Evolutionary conservation across 2,329 filamentous ascomycete genomes (phyloP).

Genomic region (Arthrobotrys sinensis): DNA sequence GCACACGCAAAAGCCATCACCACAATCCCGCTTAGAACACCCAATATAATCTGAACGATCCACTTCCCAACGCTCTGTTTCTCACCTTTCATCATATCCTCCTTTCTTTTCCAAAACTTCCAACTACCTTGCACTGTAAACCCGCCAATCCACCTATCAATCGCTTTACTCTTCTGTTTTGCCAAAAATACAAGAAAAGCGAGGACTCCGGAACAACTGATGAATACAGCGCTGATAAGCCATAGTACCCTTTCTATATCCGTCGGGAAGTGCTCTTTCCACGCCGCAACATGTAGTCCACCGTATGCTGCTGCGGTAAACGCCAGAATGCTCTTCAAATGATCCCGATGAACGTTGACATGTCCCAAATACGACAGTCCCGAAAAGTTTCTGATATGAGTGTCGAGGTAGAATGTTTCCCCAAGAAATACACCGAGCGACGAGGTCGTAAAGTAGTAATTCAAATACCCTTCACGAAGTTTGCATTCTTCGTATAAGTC

Average conservation of each 20-base stretch:
- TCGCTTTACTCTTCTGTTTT: slow-evolving; percentile 40
- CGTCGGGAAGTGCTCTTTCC: slow-evolving; percentile 64
- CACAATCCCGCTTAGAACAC: slow-evolving; percentile 17
- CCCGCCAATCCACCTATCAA: slow-evolving; percentile 42
- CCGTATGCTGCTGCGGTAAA: slow-evolving; percentile 64
- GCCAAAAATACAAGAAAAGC: slow-evolving; percentile 37
- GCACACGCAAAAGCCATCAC: slow-evolving; percentile 33
- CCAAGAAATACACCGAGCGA: slow-evolving; percentile 46
- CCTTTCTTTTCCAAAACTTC: slow-evolving; percentile 40
- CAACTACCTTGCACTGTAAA: slow-evolving; percentile 27
- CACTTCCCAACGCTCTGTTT: slow-evolving; percentile 8
- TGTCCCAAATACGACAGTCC: slow-evolving; percentile 47
- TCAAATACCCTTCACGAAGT: slow-evolving; percentile 32
- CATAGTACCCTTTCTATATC: slow-evolving; percentile 63
- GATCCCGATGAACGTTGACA: slow-evolving; percentile 50
- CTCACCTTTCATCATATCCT: slow-evolving; percentile 27
- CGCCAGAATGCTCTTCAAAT: slow-evolving; percentile 43
- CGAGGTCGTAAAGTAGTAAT: slow-evolving; percentile 53
- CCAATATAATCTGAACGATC: slow-evolving; percentile 32
- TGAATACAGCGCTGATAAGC: slow-evolving; percentile 61
- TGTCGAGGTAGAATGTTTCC: slow-evolving; percentile 50
- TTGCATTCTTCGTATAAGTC: slow-evolving; percentile 40
- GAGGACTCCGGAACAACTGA: slow-evolving; percentile 47
- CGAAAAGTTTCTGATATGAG: slow-evolving; percentile 44
- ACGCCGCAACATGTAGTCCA: slow-evolving; percentile 64